Base-by-base conservation (phyloP, 345 rosid species). In the Populus pruinosa region DNA sequence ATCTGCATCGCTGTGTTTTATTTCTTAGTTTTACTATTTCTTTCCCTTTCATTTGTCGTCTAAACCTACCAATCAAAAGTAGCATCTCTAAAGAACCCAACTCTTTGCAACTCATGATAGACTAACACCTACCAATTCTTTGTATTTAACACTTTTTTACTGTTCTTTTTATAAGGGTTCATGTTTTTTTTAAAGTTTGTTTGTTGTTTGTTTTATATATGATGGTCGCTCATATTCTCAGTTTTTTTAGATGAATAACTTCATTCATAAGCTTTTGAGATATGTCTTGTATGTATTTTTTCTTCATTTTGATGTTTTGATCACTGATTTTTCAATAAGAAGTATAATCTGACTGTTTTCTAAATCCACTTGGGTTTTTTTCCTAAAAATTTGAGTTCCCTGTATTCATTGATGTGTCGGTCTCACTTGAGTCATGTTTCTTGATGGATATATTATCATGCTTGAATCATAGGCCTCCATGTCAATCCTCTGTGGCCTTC, bases 401-500 rank as follows among this genome's bases (percentile, higher is more conserved):
- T 53, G 8, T 53, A 56, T 70, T 50, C 10, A 41, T 69, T 43
- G 29, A 10, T 64, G 21, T 23, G 27, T 11, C 36, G 62, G n/a
- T 74, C 21, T 1, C 21, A 23, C 13, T 59, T 8, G 33, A 66
- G 56, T 61, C 73, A 55, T 77, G 83, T 35, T 80, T 77, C 27
- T 61, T 59, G 56, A 77, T 44, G 55, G 33, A 38, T 67, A 17
- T 39, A 68, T 69, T 62, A 53, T 62, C 76, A 78, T 87, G 77
- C 76, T 86, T 78, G 83, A 79, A 84, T 79, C 74, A 74, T 89
- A 88, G 90, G 84, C 71, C 41, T 82, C 79, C 67, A 95, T 95
- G 98, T 95, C 99, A 74, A 87, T 93, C 68, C 79, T 85, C 71
- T 95, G 98, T 84, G 87, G 98, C 78, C 68, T 92, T 85, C 99